phyloP scores from a whole-genome alignment of 495 filamentous ascomycete genomes.

The Xylaria palmicola region DNA sequence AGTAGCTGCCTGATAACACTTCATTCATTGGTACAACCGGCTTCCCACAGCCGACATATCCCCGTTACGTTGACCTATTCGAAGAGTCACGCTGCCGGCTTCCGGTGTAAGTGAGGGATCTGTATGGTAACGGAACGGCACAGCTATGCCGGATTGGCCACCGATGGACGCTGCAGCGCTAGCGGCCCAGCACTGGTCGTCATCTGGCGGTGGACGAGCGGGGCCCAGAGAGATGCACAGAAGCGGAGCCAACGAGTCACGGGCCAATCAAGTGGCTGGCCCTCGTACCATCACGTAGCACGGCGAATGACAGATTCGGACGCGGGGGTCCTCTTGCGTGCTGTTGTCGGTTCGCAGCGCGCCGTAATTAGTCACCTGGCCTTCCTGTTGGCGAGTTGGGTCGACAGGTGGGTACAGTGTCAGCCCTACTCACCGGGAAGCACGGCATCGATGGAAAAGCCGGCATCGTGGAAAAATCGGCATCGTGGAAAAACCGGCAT shows the following conservation, averaged over 20 bases:
- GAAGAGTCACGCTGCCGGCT: neutral
- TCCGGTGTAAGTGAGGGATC: conserved; percentile 10
- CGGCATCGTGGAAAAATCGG: conserved; percentile 3
- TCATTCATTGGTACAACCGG: neutral
- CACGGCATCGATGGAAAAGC: conserved; percentile 11
- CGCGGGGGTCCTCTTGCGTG: neutral
- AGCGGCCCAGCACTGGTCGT: conserved; percentile 1
- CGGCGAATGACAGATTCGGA: neutral
- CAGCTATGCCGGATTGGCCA: conserved; percentile 10
- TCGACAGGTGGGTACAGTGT: neutral
- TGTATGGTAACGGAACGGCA: conserved; percentile 3
- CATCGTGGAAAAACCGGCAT: conserved; percentile 9
- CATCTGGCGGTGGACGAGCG: conserved; percentile 1
- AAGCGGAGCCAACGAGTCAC: neutral
- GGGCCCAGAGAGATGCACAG: neutral
- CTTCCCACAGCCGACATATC: conserved; percentile 1
- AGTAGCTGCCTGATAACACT: conserved; percentile 4
- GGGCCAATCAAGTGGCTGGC: neutral
- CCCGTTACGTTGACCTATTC: neutral
- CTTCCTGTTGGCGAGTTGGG: neutral
- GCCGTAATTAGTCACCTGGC: conserved; percentile 1
- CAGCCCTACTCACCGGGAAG: conserved; percentile 14
- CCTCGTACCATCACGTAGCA: neutral
- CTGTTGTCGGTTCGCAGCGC: neutral
- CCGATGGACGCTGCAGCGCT: neutral